Evolutionary conservation across 2,329 filamentous ascomycete genomes (phyloP), one percentile per base, ranked within the genome.

Genomic region (Pestalotiopsis sp.): DNA sequence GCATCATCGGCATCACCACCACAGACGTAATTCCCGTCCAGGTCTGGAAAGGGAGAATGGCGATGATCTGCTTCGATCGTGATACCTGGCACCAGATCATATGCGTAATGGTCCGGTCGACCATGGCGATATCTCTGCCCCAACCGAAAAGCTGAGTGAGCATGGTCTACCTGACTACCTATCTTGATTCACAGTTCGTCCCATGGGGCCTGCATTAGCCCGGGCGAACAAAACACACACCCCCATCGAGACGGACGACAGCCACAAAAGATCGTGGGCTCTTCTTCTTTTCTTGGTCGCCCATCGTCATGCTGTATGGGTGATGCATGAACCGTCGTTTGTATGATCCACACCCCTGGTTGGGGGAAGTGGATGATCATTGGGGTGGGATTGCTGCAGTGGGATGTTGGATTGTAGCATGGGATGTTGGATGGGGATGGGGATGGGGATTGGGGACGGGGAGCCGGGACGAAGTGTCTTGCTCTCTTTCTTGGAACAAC

Each of bases 281-380:
- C 27, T 36, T 27, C 57, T 23, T 27, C 57, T 23, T 12, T 27
- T 27, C 57, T 59, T 27, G 57, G 57, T 31, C 36, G 36, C 13
- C 36, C 25, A 63, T 38, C 17, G 20, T 56, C 14, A 36, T 66
- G 63, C 52, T 45, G 56, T 36, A 2, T 36, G 31, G 31, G 41
- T 36, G 20, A 23, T 56, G 64, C 64, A 66, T 66, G 64, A 66
- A 66, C 64, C 36, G 64, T 52, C 17, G 45, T 52, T 17, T 52
- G 45, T 66, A 66, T 67, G 66, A 67, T 67, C 38, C 66, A 57
- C 58, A 63, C 66, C 66, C 66, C 66, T 67, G 17, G 45, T 17
- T 52, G 45, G 45, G 14, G 45, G 45, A n/a, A 52, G 45, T 17
- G 45, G 45, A 52, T 36, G 45, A 52, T 20, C 17, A 52, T 17